These are phyloP conservation scores for Termitomyces sp. DNA, from an alignment of 768 basidiomycete genomes.

Conservation along the genomic window DNA sequence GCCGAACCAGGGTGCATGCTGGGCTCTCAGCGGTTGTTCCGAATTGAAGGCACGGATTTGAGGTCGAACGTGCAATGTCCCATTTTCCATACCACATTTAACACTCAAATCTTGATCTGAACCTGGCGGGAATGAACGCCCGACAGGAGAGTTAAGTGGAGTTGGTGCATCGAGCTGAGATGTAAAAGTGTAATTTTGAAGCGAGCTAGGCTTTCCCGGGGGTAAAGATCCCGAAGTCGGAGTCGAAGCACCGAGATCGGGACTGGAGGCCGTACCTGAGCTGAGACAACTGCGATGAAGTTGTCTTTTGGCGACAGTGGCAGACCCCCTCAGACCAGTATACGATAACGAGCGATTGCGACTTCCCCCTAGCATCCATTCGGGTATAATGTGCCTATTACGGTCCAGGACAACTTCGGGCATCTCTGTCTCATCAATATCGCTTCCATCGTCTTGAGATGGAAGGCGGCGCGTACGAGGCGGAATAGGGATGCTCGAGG, in stretches of 20 bases:
- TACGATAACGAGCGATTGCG: conserved; percentile 46
- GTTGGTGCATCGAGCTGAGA: conserved; percentile 38
- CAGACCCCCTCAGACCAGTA: conserved; percentile 33
- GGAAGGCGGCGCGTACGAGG: conserved; percentile 10
- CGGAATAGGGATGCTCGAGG: conserved; percentile 15
- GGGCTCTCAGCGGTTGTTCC: conserved; percentile 27
- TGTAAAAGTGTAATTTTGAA: conserved; percentile 31
- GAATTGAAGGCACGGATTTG: conserved; percentile 35
- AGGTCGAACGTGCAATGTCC: conserved; percentile 25
- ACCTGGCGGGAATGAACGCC: conserved; percentile 24
- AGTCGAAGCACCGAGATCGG: conserved; percentile 46
- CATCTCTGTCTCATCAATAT: conserved; percentile 74
- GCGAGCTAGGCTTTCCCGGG: conserved; percentile 30
- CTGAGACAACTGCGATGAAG: conserved; percentile 37
- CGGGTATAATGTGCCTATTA: conserved; percentile 93
- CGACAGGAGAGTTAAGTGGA: conserved; percentile 39
- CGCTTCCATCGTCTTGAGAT: conserved; percentile 29
- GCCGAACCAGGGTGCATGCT: conserved; percentile 60
- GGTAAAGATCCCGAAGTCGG: conserved; percentile 15
- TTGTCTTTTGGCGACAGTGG: conserved; percentile 28
- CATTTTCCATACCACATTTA: conserved; percentile 21
- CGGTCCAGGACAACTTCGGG: conserved; percentile 92
- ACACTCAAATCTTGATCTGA: conserved; percentile 16
- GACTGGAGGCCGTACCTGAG: conserved; percentile 61
- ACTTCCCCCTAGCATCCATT: conserved; percentile 71